Base-by-base conservation (phyloP, 2,329 filamentous ascomycete genomes). In the Diaporthe helianthi region DNA sequence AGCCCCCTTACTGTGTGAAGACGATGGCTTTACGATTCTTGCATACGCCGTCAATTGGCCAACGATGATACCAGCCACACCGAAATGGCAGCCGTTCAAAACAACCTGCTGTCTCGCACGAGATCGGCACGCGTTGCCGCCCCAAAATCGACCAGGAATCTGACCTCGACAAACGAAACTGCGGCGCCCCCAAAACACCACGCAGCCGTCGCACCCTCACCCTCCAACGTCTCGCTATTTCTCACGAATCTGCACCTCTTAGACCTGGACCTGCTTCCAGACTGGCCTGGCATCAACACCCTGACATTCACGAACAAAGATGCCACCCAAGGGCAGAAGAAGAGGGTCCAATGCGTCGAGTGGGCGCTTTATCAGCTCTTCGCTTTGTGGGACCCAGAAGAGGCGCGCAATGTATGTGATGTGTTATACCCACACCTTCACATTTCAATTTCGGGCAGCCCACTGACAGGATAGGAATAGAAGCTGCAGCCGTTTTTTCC, bases 291-390 rank as follows among this genome's bases (percentile, higher is more conserved):
- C 22, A 92, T 98, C 68, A 89, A 87, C 1, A 77, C 85, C 0
- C 84, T 90, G 61, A 92, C 91, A 2, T 93, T 98, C 76, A 87
- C 88, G 3, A 83, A 85, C 4, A 89, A 85, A 69, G 87, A 92
- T 75, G 86, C 86, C 3, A 85, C 86, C 0, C 89, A 91, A 72
- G 92, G 92, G 65, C 92, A 95, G 79, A 96, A 95, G 80, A 91
- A 91, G 79, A 89, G 95, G 65, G 90, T 97, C 46, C 89, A 92
- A 74, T 89, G 89, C 70, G 89, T 94, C 46, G 96, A 99, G 82
- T 98, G 95, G 93, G 89, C 91, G 0, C 83, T 98, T n/a, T 97
- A 92, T 79, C 90, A 93, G 64, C 86, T 99, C 17, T 97, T 97
- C 78, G 85, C 87, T 46, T 82, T 97, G 3, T 98, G 93, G 91